phyloP scores from a whole-genome alignment of 345 rosid genomes.

The Stellera chamaejasme region DNA sequence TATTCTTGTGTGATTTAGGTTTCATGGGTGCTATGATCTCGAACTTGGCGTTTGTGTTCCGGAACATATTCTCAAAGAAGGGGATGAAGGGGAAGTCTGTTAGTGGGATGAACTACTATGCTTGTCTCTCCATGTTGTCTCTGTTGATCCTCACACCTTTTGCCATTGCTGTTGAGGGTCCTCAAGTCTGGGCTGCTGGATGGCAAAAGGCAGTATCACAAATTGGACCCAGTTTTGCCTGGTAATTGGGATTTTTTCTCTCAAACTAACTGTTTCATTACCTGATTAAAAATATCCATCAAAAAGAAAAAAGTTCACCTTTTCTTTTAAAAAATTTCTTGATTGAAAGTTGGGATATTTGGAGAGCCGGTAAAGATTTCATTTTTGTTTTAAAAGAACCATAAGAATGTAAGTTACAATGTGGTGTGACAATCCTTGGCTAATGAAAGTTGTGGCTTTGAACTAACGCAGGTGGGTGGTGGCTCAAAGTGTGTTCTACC shows the following conservation, averaged over 20 bases:
- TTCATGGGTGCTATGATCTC: conserved; percentile 99
- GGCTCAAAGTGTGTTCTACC: conserved; percentile 75
- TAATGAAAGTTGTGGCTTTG: conserved; percentile 14
- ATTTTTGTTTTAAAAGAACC: neutral
- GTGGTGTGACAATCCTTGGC: neutral
- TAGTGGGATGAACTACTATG: conserved; percentile 97
- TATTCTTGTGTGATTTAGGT: conserved; percentile 34
- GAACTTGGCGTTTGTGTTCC: conserved; percentile 82
- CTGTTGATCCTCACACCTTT: conserved; percentile 80
- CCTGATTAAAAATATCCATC: too few species aligned
- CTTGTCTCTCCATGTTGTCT: conserved; percentile 82
- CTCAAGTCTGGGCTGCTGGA: conserved; percentile 88
- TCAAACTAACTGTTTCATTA: neutral
- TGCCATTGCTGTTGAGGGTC: conserved; percentile 93
- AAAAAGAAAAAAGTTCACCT: neutral
- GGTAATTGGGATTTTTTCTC: conserved; percentile 29
- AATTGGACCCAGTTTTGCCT: conserved; percentile 77
- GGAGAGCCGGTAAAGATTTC: too few species aligned
- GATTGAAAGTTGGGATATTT: too few species aligned
- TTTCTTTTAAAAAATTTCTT: neutral
- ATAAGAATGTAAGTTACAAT: neutral
- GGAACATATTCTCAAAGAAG: conserved; percentile 92
- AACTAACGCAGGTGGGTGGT: conserved; percentile 65
- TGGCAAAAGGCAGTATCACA: conserved; percentile 71
- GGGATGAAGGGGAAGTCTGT: conserved; percentile 95